These are phyloP conservation scores for Solanum sejunctum DNA, from an alignment of 257 asterid genomes.

Conservation along the genomic window DNA sequence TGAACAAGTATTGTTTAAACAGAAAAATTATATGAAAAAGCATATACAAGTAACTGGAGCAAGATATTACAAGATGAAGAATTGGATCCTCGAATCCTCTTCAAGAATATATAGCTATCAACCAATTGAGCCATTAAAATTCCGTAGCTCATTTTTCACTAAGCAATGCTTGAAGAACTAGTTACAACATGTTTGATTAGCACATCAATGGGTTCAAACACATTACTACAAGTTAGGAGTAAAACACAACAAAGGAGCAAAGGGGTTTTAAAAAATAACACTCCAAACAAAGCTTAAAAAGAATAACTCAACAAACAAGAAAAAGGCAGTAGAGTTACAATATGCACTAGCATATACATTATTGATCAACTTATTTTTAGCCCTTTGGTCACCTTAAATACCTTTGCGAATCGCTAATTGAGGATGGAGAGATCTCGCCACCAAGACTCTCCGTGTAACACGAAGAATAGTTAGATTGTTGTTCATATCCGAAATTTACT, in stretches of 20 bases:
- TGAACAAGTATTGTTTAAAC: too few species aligned
- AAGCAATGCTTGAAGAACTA: not conserved
- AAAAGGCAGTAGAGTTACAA: not conserved
- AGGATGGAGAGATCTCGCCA: constrained; percentile 27
- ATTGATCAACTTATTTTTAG: not conserved
- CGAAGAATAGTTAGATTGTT: constrained; percentile 29
- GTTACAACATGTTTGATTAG: not conserved
- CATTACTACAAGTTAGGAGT: not conserved
- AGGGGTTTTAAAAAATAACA: not conserved
- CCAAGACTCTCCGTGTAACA: constrained; percentile 12
- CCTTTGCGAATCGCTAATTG: constrained; percentile 19
- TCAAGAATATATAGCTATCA: too few species aligned
- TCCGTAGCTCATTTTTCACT: not conserved
- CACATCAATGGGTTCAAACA: not conserved
- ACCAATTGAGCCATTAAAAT: not conserved
- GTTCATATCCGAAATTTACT: constrained; percentile 11
- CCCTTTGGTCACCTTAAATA: constrained; percentile 13
- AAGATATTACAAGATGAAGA: too few species aligned
- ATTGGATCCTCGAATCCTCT: too few species aligned
- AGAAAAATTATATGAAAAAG: too few species aligned
- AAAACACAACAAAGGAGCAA: not conserved
- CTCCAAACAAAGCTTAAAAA: not conserved
- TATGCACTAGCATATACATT: not conserved
- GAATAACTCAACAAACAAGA: not conserved
- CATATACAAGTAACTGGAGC: too few species aligned